Conservation (phyloP, 768 basidiomycete genomes). For the Wakefieldia striispora region DNA sequence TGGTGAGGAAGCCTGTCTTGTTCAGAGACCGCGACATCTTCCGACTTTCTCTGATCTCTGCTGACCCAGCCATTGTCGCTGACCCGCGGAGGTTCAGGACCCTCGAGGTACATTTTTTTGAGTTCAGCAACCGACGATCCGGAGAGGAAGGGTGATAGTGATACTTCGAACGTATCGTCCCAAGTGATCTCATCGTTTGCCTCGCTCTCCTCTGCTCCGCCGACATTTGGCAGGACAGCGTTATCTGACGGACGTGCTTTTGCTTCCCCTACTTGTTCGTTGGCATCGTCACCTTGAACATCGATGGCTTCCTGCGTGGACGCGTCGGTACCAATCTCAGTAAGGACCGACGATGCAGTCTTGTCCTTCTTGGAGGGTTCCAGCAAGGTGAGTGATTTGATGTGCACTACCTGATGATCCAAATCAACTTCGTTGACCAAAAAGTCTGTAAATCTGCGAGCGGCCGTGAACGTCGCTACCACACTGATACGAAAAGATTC, state of each 20-base stretch:
- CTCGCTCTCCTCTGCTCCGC: not conserved
- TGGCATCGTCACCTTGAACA: slow-evolving; percentile 7
- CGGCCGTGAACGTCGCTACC: not conserved
- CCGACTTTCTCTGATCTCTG: slow-evolving; percentile 37
- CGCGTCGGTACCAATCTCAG: slow-evolving; percentile 13
- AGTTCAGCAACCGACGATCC: slow-evolving; percentile 56
- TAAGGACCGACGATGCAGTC: slow-evolving; percentile 23
- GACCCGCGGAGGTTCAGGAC: slow-evolving; percentile 70
- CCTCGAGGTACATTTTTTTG: slow-evolving; percentile 77
- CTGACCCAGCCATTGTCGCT: slow-evolving; percentile 76
- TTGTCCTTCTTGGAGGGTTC: slow-evolving; percentile 43
- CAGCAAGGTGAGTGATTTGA: slow-evolving; percentile 78
- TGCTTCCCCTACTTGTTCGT: slow-evolving; percentile 1
- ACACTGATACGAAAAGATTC: not conserved
- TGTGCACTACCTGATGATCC: slow-evolving; percentile 73
- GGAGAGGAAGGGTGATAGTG: slow-evolving; percentile 63
- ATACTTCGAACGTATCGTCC: slow-evolving; percentile 57
- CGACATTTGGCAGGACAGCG: not conserved
- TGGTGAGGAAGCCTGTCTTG: slow-evolving; percentile 5
- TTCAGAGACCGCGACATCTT: slow-evolving; percentile 20
- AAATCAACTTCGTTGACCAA: slow-evolving; percentile 89
- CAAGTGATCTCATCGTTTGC: slow-evolving; percentile 47
- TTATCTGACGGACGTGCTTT: slow-evolving; percentile 1
- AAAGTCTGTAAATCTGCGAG: slow-evolving; percentile 90
- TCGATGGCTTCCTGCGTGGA: slow-evolving; percentile 13